Evolutionary conservation across 73 alveolate species (phyloP).

Genomic region (Tetrahymena malaccensis): DNA sequence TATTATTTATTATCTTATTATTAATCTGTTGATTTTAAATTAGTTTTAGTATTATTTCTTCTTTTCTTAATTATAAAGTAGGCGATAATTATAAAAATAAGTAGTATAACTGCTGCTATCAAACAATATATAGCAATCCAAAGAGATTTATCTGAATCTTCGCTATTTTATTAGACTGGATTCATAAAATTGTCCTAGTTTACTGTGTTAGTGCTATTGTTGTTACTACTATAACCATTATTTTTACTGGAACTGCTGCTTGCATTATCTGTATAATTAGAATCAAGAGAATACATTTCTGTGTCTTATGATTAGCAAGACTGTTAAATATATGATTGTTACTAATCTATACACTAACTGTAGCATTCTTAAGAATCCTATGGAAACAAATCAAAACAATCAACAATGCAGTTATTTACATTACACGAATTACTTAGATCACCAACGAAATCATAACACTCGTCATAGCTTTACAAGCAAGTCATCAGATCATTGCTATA

Average conservation of each 20-base stretch:
- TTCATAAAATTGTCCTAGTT: not conserved
- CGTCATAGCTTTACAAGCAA: not conserved
- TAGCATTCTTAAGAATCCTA: not conserved
- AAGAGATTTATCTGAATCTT: not conserved
- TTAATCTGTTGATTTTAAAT: not conserved
- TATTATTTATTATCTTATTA: too few species aligned
- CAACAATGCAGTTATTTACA: not conserved
- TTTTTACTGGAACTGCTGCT: too few species aligned
- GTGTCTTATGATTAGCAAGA: not conserved
- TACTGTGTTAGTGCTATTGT: not conserved
- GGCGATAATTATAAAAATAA: not conserved
- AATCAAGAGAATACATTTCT: not conserved
- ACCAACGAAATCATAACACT: not conserved
- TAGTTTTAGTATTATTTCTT: not conserved
- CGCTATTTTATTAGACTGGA: not conserved
- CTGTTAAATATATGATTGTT: not conserved
- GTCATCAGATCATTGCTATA: not conserved
- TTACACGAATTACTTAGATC: not conserved
- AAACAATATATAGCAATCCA: not conserved
- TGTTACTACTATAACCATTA: too few species aligned
- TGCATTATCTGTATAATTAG: not conserved
- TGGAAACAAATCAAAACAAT: not conserved
- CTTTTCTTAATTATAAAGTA: not conserved
- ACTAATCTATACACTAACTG: not conserved
- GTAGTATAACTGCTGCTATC: not conserved